Conservation (phyloP, 805 yeast genomes). For the Alloascoidea hylecoeti region DNA sequence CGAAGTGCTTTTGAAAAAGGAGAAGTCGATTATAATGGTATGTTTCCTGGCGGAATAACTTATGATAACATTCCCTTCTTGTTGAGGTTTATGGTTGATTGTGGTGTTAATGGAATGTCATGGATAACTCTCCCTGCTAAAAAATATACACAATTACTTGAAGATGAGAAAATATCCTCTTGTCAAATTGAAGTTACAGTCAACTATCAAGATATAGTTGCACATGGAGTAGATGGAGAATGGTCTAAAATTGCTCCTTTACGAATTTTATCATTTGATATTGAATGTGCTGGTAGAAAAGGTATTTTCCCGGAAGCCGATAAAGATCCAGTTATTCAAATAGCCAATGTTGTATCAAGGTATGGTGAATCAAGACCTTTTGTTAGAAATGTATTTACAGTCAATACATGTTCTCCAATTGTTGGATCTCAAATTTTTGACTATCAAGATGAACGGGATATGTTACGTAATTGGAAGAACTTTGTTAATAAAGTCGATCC, state of each 20-base stretch:
- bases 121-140: constrained; percentile 86
- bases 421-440: constrained; percentile 87
- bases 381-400: constrained; percentile 88
- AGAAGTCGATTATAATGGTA: constrained; percentile 46
- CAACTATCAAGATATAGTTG: constrained; percentile 48
- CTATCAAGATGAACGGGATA: constrained; percentile 59
- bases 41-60: constrained; percentile 46
- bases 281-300: constrained; percentile 96
- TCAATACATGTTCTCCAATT: constrained; percentile 81
- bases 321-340: constrained; percentile 89
- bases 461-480: constrained; percentile 78
- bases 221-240: constrained; percentile 86
- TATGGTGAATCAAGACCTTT: constrained; percentile 78
- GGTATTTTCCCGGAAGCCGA: constrained; percentile 95
- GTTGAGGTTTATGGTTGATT: constrained; percentile 82
- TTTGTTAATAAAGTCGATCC: constrained; percentile 82
- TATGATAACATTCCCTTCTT: constrained; percentile 86
- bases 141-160: constrained; percentile 38
- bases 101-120: constrained; percentile 65
- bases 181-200: constrained; percentile 80
- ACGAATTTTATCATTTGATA: constrained; percentile 87
- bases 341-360: constrained; percentile 83
- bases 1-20: constrained; percentile 81
- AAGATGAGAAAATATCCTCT: constrained; percentile 35
- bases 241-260: constrained; percentile 91